Evolutionary conservation across 441 rosid species (phyloP).

Genomic region (Corymbia citriodora): DNA sequence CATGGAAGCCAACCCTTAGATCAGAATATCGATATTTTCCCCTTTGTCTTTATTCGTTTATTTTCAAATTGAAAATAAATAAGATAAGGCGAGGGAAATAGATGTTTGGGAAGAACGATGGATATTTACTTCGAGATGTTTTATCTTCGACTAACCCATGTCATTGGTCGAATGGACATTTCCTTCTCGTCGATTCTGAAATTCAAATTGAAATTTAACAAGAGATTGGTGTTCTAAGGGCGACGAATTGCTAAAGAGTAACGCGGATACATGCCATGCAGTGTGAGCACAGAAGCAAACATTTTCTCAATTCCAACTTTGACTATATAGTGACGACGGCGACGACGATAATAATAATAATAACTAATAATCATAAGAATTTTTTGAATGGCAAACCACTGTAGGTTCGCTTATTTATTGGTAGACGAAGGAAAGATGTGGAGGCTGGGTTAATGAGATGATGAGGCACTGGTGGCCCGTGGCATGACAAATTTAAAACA

Average conservation of each 20-base stretch:
- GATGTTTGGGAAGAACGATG: background rate
- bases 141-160: background rate
- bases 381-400: background rate
- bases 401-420: fast-evolving
- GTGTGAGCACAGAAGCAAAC: background rate
- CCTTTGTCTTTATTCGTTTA: background rate
- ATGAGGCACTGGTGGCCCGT: fast-evolving
- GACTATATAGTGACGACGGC: background rate
- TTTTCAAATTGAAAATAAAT: background rate
- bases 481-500: background rate
- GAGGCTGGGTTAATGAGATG: background rate
- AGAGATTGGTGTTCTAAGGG: background rate
- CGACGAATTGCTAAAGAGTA: background rate
- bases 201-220: background rate
- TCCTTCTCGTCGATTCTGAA: fast-evolving
- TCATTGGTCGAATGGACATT: background rate
- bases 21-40: background rate
- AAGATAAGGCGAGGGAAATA: background rate
- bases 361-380: background rate
- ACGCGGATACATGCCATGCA: background rate
- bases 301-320: background rate
- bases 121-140: background rate
- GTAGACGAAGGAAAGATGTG: background rate
- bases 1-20: background rate
- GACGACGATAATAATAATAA: too few species aligned